Evolutionary conservation across 2,329 filamentous ascomycete genomes (phyloP), one percentile per base, ranked within the genome.

Genomic region (Zymoseptoria brevis): DNA sequence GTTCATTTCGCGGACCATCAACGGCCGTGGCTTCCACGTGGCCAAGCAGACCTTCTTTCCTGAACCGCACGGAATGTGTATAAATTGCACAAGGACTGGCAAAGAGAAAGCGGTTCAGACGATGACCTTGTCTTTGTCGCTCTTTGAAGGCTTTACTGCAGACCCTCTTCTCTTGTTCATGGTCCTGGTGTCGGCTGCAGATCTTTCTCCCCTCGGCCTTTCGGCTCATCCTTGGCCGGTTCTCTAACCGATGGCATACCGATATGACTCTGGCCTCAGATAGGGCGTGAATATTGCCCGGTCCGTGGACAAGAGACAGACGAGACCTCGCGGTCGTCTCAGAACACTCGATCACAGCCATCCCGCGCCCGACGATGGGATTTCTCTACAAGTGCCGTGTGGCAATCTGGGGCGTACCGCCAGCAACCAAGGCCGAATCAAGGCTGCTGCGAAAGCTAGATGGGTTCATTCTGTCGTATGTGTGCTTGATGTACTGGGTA

Each of bases 401-500:
- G 16, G 66, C 62, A 29, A 54, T 67, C 22, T 68, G 67, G 67
- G 67, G 67, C 58, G 61, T 64, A 19, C 63, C 66, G 26, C 66
- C 67, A 21, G 55, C 66, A 8, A 67, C 66, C 8, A 66, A 62
- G 54, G 64, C 61, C 9, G 67, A 69, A 53, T 59, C 64, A 21
- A 54, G 50, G 2, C 59, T 69, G 4, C 54, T 69, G 1, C 60
- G 67, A 59, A 71, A 71, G 62, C 65, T 71, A 30, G 69, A 73
- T 54, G 68, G 64, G 57, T 71, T 71, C 56, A 67, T 72, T 51
- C 51, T 71, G 26, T 72, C 72, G 0, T 75, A 75, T 59, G 75
- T 74, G 45, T 76, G 74, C 61, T 56, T 75, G 19, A 74, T 74
- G 70, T 75, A 74, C 64, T 75, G 63, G 64, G 63, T 62, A 26